phyloP scores from a whole-genome alignment of 1,284 basidiomycete genomes.

The Ceratorhiza oryzae-sativae region DNA sequence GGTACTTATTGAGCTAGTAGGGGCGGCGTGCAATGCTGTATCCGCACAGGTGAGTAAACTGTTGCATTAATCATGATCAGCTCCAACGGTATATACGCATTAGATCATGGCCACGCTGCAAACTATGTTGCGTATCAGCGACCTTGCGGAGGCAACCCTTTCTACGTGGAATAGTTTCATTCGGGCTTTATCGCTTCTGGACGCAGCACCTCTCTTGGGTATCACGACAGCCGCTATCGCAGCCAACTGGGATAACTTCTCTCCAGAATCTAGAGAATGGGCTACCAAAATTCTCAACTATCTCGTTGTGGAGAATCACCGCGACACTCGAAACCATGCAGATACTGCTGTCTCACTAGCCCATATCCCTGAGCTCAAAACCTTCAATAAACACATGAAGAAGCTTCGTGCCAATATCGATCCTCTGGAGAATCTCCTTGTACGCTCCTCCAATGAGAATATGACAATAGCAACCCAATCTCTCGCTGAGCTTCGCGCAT shows the following conservation, averaged over 20 bases:
- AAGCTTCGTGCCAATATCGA: conserved; percentile 59
- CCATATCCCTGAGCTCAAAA: conserved; percentile 69
- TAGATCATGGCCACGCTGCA: conserved; percentile 98
- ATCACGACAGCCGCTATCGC: conserved; percentile 88
- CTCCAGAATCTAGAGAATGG: conserved; percentile 58
- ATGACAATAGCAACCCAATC: conserved; percentile 79
- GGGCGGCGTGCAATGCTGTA: conserved; percentile 72
- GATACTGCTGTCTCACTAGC: conserved; percentile 83
- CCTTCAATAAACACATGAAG: conserved; percentile 59
- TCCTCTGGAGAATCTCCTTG: conserved; percentile 73
- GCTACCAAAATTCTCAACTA: conserved; percentile 73
- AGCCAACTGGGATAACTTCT: conserved; percentile 76
- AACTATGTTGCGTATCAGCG: conserved; percentile 76
- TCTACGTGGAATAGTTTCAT: conserved; percentile 86
- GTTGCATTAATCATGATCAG: neutral
- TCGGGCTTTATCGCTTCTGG: conserved; percentile 68
- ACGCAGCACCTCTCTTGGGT: conserved; percentile 86
- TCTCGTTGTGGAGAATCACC: conserved; percentile 71
- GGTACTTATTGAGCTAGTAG: conserved; percentile 74
- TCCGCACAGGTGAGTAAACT: conserved; percentile 77
- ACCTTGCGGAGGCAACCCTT: conserved; percentile 81
- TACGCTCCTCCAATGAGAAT: conserved; percentile 83
- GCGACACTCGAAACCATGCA: conserved; percentile 62
- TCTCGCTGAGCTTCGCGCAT: conserved; percentile 75
- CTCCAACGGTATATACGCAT: neutral